phyloP scores from a whole-genome alignment of 495 filamentous ascomycete species.

The Terfezia boudieri region DNA sequence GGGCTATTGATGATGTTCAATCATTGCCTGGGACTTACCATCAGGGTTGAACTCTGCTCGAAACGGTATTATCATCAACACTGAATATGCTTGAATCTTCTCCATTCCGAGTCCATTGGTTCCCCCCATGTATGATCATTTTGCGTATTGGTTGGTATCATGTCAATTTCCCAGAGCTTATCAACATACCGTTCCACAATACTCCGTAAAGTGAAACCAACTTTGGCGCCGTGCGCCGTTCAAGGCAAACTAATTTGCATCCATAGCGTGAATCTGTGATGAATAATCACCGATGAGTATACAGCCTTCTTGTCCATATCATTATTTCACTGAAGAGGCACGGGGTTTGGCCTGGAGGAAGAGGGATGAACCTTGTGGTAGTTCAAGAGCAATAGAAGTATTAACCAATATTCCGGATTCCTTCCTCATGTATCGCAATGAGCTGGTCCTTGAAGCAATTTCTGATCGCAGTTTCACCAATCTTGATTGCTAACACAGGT shows the following conservation, averaged over 20 bases:
- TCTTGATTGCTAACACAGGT: constrained; percentile 72
- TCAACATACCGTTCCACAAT: constrained; percentile 40
- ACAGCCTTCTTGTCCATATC: constrained; percentile 95
- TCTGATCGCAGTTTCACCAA: constrained; percentile 85
- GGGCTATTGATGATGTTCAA: no score
- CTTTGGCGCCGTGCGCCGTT: constrained; percentile 65
- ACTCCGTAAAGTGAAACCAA: constrained; percentile 72
- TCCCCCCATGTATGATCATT: constrained; percentile 80
- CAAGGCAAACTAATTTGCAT: constrained; percentile 85
- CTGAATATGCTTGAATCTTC: constrained; percentile 88
- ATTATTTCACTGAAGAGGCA: constrained; percentile 83
- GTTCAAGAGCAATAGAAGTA: background rate
- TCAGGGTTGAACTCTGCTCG: constrained; percentile 5
- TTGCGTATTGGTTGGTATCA: constrained; percentile 15
- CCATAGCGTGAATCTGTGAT: constrained; percentile 82
- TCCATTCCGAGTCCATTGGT: constrained; percentile 65
- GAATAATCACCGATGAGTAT: constrained; percentile 85
- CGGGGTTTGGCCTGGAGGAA: constrained; percentile 44
- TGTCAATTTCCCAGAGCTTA: background rate
- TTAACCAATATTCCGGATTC: constrained; percentile 47
- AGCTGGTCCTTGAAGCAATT: constrained; percentile 88
- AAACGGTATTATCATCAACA: constrained; percentile 51
- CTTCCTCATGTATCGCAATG: constrained; percentile 68
- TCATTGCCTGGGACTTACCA: no score
- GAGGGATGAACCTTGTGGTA: background rate